Conservation (phyloP, 148 eudicot genomes). For the Chenopodium album region DNA sequence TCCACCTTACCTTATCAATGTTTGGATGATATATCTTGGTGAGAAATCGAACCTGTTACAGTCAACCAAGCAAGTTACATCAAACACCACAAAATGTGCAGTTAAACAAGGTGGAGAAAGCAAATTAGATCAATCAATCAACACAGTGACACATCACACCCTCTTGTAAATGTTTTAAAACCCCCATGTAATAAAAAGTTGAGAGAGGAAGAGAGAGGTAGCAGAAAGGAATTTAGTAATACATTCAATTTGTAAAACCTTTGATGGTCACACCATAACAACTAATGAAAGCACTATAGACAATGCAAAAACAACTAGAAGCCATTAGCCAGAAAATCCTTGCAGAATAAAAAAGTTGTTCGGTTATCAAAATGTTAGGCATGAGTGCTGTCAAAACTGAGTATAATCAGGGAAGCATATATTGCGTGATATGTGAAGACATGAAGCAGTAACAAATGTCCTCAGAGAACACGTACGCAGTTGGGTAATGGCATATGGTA, state of each 20-base stretch:
- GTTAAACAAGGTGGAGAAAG: background rate
- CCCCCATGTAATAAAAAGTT: background rate
- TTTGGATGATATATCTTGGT: slow-evolving; percentile 98
- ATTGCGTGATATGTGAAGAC: too few species aligned
- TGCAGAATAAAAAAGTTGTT: too few species aligned
- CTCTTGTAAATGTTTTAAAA: background rate
- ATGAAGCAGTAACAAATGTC: too few species aligned
- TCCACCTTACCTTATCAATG: slow-evolving; percentile 81
- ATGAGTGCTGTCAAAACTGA: too few species aligned
- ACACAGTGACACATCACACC: background rate
- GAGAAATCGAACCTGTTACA: slow-evolving; percentile 89
- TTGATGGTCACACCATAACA: background rate
- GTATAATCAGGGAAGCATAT: too few species aligned
- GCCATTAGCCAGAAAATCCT: background rate
- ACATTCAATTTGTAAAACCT: background rate
- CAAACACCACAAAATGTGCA: background rate
- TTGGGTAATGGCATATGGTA: too few species aligned
- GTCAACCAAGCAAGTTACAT: slow-evolving; percentile 24
- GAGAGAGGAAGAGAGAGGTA: background rate
- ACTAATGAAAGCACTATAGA: background rate
- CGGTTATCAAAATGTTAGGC: too few species aligned
- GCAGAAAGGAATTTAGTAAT: background rate
- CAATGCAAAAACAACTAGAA: background rate
- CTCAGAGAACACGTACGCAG: too few species aligned
- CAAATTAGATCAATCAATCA: background rate